Conservation (phyloP, 331 rosid genomes). For the Dryas integrifolia region DNA sequence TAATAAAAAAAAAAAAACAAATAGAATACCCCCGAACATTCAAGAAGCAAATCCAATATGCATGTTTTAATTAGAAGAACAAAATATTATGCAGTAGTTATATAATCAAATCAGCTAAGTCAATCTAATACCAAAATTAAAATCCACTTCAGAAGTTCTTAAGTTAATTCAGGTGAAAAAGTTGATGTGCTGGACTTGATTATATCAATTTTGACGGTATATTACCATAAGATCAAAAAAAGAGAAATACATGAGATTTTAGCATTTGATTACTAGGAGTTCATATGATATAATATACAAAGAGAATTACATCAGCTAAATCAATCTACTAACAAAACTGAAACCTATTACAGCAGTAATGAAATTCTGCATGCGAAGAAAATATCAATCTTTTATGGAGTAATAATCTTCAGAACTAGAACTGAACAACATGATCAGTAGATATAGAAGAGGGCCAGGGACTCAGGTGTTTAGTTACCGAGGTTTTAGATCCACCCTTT, state of each 20-base stretch:
- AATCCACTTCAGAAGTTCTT: background rate
- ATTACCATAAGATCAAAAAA: background rate
- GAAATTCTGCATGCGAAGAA: background rate
- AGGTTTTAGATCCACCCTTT: slow-evolving; percentile 2
- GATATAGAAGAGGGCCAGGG: background rate
- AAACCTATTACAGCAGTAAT: slow-evolving; percentile 15
- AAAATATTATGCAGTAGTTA: background rate
- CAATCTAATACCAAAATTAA: background rate
- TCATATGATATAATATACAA: background rate
- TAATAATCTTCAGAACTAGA: background rate
- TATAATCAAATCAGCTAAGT: background rate
- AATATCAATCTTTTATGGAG: background rate
- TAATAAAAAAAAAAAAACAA: background rate
- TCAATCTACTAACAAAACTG: background rate
- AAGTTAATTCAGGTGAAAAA: background rate
- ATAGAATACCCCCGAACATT: background rate
- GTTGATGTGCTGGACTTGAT: too few relatives aligned
- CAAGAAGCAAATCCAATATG: background rate
- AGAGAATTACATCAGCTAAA: background rate
- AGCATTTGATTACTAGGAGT: background rate
- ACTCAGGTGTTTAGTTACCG: slow-evolving; percentile 15
- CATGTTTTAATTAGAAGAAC: background rate
- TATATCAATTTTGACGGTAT: background rate
- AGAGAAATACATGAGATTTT: background rate
- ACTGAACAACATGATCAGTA: background rate